Percentiles rank a stretch among this genome's conserved stretches.
Evolutionary conservation across 441 rosid genomes (phyloP).

Genomic region (Erodium texanum): DNA sequence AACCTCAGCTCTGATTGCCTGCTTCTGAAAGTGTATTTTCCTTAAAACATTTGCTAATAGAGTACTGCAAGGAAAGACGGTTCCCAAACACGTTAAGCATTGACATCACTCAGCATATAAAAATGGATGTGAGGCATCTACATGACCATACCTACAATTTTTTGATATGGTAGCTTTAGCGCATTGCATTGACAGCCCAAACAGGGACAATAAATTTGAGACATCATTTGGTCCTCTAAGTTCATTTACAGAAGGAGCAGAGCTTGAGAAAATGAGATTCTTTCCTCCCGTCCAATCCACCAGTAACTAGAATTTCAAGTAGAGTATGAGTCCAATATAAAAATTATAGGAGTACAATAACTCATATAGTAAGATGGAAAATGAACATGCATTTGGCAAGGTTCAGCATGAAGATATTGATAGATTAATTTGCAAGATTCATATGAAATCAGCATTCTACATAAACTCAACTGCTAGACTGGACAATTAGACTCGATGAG

Average conservation of each 20-base stretch:
- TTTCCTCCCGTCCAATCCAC: slow-evolving; percentile 84
- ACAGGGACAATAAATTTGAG: slow-evolving; percentile 57
- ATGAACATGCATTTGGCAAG: too few relatives aligned
- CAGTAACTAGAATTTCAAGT: slow-evolving; percentile 41
- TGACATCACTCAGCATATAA: slow-evolving; percentile 3
- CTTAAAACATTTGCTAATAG: slow-evolving; percentile 54
- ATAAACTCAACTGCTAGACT: background rate
- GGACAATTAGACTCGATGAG: background rate
- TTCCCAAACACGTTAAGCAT: slow-evolving; percentile 9
- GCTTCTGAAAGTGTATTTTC: slow-evolving; percentile 67
- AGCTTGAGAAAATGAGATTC: slow-evolving; percentile 63
- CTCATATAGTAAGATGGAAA: background rate
- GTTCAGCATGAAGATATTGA: background rate
- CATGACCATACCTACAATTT: slow-evolving; percentile 61
- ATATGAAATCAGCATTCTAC: background rate
- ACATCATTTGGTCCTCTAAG: slow-evolving; percentile 87
- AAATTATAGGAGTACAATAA: background rate
- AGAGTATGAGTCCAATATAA: background rate
- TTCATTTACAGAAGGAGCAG: slow-evolving; percentile 59
- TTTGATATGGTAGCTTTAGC: slow-evolving; percentile 70
- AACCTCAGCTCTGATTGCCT: slow-evolving; percentile 55
- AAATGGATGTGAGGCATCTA: slow-evolving; percentile 4
- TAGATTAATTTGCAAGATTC: too few relatives aligned
- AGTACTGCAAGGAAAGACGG: slow-evolving; percentile 34
- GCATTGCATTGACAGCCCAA: slow-evolving; percentile 61